Conservation (phyloP, 2,329 filamentous ascomycete species). For the Neofusicoccum ribis region DNA sequence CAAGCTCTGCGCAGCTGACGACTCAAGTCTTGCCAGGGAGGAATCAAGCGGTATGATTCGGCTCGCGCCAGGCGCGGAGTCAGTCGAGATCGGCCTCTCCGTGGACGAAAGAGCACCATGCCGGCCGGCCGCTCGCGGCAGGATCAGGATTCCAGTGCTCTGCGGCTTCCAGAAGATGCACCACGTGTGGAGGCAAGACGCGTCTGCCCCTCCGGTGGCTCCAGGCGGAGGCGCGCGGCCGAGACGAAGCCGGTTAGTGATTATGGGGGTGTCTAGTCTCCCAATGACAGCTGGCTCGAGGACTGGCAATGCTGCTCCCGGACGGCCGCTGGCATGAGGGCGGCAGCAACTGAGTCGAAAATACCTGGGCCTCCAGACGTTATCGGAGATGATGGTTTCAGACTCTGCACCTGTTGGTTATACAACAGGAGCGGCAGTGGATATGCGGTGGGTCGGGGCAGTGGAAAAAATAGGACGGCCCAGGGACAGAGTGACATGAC, state of each 20-base stretch:
- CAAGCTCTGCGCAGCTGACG: slow-evolving; percentile 14
- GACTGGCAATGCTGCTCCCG: background rate
- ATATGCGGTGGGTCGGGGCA: slow-evolving; percentile 13
- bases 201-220: background rate
- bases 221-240: slow-evolving; percentile 7
- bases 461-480: background rate
- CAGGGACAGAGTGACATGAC: background rate
- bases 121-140: background rate
- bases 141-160: background rate
- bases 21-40: background rate
- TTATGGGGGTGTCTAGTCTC: background rate
- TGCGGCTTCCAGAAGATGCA: background rate
- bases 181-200: background rate
- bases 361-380: background rate
- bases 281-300: background rate
- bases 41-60: background rate
- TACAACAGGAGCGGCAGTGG: slow-evolving; percentile 15
- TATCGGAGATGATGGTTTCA: slow-evolving; percentile 20
- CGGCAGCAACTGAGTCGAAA: background rate
- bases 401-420: slow-evolving; percentile 2
- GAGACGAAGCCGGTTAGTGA: slow-evolving; percentile 16
- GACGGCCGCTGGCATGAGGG: background rate
- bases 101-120: background rate
- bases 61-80: background rate
- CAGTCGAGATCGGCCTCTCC: slow-evolving; percentile 1